Percentiles rank a stretch among this genome's conserved stretches.
These are phyloP conservation scores for Phytopythium oedochilum DNA, from an alignment of 352 stramenopile genomes.

Conservation along the genomic window DNA sequence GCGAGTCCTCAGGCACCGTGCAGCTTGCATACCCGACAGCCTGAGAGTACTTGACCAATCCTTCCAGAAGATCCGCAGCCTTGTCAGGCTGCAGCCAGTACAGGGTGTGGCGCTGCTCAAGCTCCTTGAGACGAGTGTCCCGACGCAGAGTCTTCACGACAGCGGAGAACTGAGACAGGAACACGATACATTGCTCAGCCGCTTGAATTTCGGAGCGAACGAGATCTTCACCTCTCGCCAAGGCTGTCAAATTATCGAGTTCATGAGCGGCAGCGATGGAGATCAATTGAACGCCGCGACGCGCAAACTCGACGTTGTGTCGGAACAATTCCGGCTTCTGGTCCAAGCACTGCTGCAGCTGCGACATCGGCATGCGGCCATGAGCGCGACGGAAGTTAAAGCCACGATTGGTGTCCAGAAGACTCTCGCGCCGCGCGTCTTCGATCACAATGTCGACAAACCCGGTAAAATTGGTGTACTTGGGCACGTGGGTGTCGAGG, in stretches of 20 bases:
- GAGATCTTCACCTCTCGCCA: not conserved
- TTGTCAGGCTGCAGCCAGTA: constrained; percentile 9
- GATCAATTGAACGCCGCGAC: constrained; percentile 24
- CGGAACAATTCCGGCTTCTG: constrained; percentile 19
- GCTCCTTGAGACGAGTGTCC: constrained; percentile 15
- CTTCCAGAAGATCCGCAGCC: constrained; percentile 7
- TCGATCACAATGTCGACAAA: constrained; percentile 40
- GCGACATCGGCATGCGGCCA: constrained; percentile 23
- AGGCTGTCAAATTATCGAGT: constrained; percentile 6
- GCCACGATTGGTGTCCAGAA: constrained; percentile 7
- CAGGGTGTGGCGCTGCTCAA: constrained; percentile 14
- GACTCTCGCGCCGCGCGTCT: constrained; percentile 21
- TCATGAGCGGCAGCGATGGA: constrained; percentile 7
- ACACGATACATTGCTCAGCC: constrained; percentile 10
- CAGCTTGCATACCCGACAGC: not conserved
- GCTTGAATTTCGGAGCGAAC: not conserved
- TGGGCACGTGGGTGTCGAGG: constrained; percentile 30
- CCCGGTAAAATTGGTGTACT: constrained; percentile 32
- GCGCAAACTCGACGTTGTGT: constrained; percentile 24
- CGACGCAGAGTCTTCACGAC: constrained; percentile 12
- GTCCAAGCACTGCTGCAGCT: constrained; percentile 23
- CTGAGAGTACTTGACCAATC: not conserved
- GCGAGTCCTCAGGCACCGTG: not conserved
- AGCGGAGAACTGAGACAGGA: constrained; percentile 20
- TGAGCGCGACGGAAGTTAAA: constrained; percentile 37